phyloP scores from a whole-genome alignment of 2,329 filamentous ascomycete species.

The Beauveria varroae region DNA sequence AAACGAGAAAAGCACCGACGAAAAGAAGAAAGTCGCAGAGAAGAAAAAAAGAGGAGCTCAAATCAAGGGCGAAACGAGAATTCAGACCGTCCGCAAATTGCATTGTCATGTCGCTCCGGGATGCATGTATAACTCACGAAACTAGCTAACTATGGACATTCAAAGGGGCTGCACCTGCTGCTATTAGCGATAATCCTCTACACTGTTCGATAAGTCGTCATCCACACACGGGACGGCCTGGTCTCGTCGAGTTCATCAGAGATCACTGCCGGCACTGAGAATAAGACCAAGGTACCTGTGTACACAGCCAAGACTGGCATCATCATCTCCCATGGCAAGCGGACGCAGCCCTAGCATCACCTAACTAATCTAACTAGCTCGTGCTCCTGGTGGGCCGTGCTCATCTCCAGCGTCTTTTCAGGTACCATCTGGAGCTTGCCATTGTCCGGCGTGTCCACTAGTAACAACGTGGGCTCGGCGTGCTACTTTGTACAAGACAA shows the following conservation, averaged over 20 bases:
- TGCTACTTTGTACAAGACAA: background rate
- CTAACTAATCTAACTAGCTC: background rate
- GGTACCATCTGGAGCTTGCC: background rate
- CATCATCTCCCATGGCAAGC: background rate
- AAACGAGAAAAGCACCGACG: background rate
- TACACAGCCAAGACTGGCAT: background rate
- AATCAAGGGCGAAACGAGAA: conserved; percentile 6
- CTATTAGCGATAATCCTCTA: background rate
- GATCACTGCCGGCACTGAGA: background rate
- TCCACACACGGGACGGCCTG: background rate
- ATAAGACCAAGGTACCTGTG: background rate
- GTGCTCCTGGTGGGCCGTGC: background rate
- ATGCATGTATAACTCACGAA: background rate
- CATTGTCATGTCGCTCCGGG: background rate
- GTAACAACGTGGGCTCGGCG: background rate
- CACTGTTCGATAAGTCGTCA: background rate
- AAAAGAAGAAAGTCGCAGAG: background rate
- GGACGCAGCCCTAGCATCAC: background rate
- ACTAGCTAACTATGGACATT: background rate
- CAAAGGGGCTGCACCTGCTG: background rate
- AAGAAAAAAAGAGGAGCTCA: conserved; percentile 5
- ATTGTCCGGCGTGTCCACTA: background rate
- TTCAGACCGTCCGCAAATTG: conserved; percentile 6
- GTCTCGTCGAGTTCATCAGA: too few relatives aligned
- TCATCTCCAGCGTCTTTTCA: conserved; percentile 6